phyloP scores from a whole-genome alignment of 1,139 yeast genomes.

The Taphrina populina region DNA sequence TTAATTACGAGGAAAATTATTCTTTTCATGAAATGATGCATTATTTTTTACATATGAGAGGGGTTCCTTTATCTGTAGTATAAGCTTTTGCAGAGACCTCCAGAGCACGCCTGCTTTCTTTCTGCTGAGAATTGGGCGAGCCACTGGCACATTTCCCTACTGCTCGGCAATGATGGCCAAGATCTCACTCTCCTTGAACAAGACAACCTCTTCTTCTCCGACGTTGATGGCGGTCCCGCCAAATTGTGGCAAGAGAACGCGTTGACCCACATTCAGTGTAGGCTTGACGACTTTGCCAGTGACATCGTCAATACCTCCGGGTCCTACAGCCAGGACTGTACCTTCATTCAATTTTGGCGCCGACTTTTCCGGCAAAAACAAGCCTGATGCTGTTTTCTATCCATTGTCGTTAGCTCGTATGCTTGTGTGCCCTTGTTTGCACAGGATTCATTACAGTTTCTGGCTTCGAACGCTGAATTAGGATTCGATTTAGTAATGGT shows the following conservation, averaged over 20 bases:
- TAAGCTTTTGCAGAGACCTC: no score
- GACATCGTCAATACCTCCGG: conserved; percentile 57
- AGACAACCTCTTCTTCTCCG: conserved; percentile 56
- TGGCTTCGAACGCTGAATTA: conserved; percentile 91
- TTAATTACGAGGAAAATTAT: not conserved
- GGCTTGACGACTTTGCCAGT: conserved; percentile 68
- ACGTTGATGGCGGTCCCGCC: conserved; percentile 87
- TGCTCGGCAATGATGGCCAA: conserved; percentile 77
- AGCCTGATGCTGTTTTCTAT: conserved; percentile 89
- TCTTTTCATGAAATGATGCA: conserved; percentile 2
- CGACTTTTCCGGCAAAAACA: conserved; percentile 94
- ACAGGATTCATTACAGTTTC: conserved; percentile 22
- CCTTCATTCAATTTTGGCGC: conserved; percentile 70
- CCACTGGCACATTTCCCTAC: no score
- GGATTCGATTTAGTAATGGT: conserved; percentile 92
- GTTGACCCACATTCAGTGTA: conserved; percentile 81
- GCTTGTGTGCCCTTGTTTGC: not conserved
- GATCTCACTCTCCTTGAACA: conserved; percentile 82
- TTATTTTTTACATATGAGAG: conserved; percentile 9
- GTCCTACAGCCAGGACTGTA: conserved; percentile 49
- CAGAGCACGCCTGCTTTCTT: no score
- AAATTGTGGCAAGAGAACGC: conserved; percentile 85
- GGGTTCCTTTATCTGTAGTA: conserved; percentile 13
- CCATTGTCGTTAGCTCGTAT: conserved; percentile 44
- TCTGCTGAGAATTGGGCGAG: no score